phyloP scores from a whole-genome alignment of 208 protist genomes.

The Wallacemonas sp. region DNA sequence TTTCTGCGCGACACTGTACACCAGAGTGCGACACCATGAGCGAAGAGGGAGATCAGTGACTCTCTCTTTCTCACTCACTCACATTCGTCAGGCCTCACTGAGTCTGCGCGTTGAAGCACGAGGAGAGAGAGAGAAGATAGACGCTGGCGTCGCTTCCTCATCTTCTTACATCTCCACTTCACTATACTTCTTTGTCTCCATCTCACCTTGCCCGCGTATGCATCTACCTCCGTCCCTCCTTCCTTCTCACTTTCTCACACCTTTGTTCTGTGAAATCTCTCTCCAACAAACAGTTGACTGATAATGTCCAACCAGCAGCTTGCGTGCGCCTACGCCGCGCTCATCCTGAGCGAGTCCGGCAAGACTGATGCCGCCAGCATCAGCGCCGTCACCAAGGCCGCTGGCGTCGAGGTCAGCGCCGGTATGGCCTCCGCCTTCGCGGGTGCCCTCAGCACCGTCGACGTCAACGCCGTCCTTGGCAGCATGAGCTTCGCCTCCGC shows the following conservation, averaged over 20 bases:
- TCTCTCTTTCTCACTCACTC: too few relatives aligned
- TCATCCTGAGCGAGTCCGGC: slow-evolving; percentile 93
- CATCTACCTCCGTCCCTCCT: not conserved
- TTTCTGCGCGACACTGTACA: too few relatives aligned
- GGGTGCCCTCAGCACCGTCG: slow-evolving; percentile 47
- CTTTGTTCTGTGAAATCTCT: slow-evolving; percentile 8
- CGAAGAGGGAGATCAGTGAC: too few relatives aligned
- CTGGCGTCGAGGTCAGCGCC: slow-evolving; percentile 69
- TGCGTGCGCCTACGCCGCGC: slow-evolving; percentile 94
- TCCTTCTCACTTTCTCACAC: not conserved
- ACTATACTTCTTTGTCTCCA: too few relatives aligned
- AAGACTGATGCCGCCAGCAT: slow-evolving; percentile 75
- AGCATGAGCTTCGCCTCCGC: slow-evolving; percentile 73
- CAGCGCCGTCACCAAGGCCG: slow-evolving; percentile 72
- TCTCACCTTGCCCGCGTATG: too few relatives aligned
- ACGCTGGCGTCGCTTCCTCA: too few relatives aligned
- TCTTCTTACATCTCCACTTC: too few relatives aligned
- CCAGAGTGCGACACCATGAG: too few relatives aligned
- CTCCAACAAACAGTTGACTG: not conserved
- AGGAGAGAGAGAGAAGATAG: too few relatives aligned
- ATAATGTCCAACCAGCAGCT: slow-evolving; percentile 63
- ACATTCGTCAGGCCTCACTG: too few relatives aligned
- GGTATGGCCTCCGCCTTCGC: slow-evolving; percentile 79
- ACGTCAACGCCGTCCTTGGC: slow-evolving; percentile 60
- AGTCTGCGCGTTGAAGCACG: too few relatives aligned